phyloP scores from a whole-genome alignment of 2,329 filamentous ascomycete species.

The Annulohypoxylon truncatum region DNA sequence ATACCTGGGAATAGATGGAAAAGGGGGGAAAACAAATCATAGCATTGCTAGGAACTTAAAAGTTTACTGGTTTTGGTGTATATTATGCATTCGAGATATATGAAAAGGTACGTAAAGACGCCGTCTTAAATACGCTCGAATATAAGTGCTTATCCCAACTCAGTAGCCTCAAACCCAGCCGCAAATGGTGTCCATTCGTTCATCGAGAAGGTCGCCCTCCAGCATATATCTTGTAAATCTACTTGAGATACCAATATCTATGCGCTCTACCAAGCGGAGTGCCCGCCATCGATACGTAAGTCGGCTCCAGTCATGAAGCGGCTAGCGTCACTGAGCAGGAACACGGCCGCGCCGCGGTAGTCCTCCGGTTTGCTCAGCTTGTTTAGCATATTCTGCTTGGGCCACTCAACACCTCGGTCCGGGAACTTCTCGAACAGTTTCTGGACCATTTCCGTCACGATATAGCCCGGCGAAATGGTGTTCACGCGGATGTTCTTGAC shows the following conservation, averaged over 20 bases:
- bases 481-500: conserved; percentile 80
- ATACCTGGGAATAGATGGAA: background rate
- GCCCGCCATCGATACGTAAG: conserved; percentile 77
- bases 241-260: background rate
- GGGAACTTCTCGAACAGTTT: conserved; percentile 81
- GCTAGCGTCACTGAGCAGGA: conserved; percentile 74
- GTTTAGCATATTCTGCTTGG: conserved; percentile 86
- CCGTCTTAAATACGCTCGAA: too few relatives aligned
- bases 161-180: conserved; percentile 3
- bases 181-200: background rate
- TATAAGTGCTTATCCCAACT: conserved; percentile 20
- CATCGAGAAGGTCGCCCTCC: conserved; percentile 14
- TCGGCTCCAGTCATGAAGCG: conserved; percentile 78
- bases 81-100: conserved; percentile 35
- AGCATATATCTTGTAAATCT: conserved; percentile 19
- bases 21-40: background rate
- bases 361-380: conserved; percentile 75
- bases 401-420: conserved; percentile 75
- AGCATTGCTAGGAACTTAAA: background rate
- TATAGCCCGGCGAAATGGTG: conserved; percentile 83
- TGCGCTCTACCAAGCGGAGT: conserved; percentile 65
- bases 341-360: conserved; percentile 77
- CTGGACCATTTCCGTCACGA: conserved; percentile 85
- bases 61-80: conserved; percentile 6
- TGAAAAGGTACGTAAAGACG: conserved; percentile 39